These are phyloP conservation scores for Canariomyces notabilis DNA, from an alignment of 2,329 filamentous ascomycete genomes.

Conservation along the genomic window DNA sequence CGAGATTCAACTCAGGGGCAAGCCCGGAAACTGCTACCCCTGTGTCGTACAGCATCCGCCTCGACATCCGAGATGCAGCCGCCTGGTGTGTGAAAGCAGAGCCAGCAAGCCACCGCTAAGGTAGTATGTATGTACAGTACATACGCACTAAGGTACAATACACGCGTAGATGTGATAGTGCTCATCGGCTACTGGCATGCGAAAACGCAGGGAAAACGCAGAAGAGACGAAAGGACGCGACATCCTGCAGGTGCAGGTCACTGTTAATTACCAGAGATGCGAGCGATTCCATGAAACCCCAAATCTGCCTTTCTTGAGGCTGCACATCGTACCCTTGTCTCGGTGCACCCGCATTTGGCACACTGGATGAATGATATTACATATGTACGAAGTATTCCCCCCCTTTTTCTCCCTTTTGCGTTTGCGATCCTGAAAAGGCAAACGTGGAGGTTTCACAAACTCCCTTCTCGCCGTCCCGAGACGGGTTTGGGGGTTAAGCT, in stretches of 20 bases:
- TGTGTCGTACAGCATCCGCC: neutral
- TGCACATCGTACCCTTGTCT: neutral
- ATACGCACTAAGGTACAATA: too few species aligned
- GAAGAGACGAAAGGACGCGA: neutral
- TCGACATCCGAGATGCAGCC: neutral
- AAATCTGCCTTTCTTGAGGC: neutral
- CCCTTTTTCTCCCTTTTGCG: neutral
- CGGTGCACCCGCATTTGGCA: neutral
- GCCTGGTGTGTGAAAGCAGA: neutral
- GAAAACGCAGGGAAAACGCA: too few species aligned
- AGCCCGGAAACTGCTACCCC: neutral
- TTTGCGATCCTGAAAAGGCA: neutral
- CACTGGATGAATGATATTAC: too few species aligned
- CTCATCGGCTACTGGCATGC: neutral
- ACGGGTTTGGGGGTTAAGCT: constrained; percentile 4
- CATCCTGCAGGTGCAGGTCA: neutral
- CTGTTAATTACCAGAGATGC: too few species aligned
- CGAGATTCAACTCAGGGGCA: neutral
- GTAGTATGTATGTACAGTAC: neutral
- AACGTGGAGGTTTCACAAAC: constrained; percentile 7
- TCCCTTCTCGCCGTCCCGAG: neutral
- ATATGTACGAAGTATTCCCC: too few species aligned
- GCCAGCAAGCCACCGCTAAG: neutral
- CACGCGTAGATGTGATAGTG: too few species aligned
- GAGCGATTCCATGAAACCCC: too few species aligned